Base-by-base conservation (phyloP, 176 grass and related monocot species). In the Zea luxurians region DNA sequence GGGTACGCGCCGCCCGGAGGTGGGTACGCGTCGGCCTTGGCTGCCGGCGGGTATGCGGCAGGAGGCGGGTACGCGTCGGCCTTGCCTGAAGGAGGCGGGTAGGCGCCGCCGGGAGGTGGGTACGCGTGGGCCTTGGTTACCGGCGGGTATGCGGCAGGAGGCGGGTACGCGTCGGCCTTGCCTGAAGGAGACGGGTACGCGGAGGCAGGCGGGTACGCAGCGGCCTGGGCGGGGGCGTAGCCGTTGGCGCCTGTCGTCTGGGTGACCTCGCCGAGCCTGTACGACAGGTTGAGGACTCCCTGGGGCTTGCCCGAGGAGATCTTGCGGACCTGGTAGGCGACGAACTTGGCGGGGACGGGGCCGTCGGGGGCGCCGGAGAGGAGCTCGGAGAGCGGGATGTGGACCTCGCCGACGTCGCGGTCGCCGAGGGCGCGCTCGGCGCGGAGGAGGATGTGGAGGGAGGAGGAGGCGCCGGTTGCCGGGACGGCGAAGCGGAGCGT, bases 281-380 rank as follows among this genome's bases (percentile, higher is more conserved):
- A 94, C 0, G 95, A 98, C 74, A 98, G 73, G 43, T 90, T 98
- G 76, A 98, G 87, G 3, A 90, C 80, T 0, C 95, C 95, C 79
- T 94, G 90, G 0, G 95, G 71, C 36, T 89, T 94, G 44, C 95
- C 91, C 2, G 89, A 94, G 37, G 61, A 75, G 58, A 84, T 70
- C 74, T 76, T 84, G 34, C 74, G 70, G 44, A 92, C 91, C 89
- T 98, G 95, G 79, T 92, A 98, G 7, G 87, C 77, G 43, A 90
- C 81, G 61, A 92, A 87, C 84, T 88, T 86, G 76, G 82, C 46
- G 1, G 88, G 77, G 6, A 66, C 79, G 17, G 87, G 11, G 15
- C 77, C 85, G 4, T 90, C 87, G 10, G 65, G 72, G 0, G 66
- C 85, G 17, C 73, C 84, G 4, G 78, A 42, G 50, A 94, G 88